Evolutionary conservation across 1,139 yeast genomes (phyloP).

Genomic region (Diutina mesorugosa): DNA sequence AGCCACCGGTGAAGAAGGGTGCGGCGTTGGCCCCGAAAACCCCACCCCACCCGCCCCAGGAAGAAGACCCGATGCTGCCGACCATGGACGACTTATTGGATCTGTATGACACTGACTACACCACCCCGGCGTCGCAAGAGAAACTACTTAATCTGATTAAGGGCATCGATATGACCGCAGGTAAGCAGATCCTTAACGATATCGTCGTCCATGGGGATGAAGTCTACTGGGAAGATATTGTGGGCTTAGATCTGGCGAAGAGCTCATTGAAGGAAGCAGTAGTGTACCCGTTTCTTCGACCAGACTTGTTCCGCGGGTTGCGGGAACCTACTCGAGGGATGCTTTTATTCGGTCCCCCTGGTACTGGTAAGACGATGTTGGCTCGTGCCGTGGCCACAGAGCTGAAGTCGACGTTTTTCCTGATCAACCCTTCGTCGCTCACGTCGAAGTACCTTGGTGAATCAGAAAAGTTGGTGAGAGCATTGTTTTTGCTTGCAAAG

Average conservation of each 20-base stretch:
- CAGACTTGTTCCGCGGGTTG: constrained; percentile 82
- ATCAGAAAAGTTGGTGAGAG: constrained; percentile 85
- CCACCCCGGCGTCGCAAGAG: constrained; percentile 41
- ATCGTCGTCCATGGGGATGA: constrained; percentile 92
- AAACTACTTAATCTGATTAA: constrained; percentile 21
- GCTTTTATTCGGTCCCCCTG: constrained; percentile 96
- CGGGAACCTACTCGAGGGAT: constrained; percentile 96
- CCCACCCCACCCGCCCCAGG: neutral
- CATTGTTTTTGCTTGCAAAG: constrained; percentile 74
- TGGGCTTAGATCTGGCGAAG: constrained; percentile 86
- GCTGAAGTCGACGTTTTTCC: constrained; percentile 85
- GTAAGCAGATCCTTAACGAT: constrained; percentile 69
- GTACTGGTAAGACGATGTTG: constrained; percentile 96
- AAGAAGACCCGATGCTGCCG: constrained; percentile 8
- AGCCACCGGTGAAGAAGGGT: neutral
- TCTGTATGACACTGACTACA: constrained; percentile 9
- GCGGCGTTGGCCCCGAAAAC: constrained; percentile 2
- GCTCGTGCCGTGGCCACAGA: constrained; percentile 98
- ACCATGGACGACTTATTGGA: constrained; percentile 18
- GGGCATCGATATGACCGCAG: constrained; percentile 29
- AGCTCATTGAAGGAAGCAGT: constrained; percentile 89
- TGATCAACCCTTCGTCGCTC: constrained; percentile 83
- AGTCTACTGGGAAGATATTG: constrained; percentile 94
- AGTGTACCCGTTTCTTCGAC: constrained; percentile 88
- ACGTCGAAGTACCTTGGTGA: constrained; percentile 92